Base-by-base conservation (phyloP, 1,284 basidiomycete species). In the Cutaneotrichosporon dermatis region DNA sequence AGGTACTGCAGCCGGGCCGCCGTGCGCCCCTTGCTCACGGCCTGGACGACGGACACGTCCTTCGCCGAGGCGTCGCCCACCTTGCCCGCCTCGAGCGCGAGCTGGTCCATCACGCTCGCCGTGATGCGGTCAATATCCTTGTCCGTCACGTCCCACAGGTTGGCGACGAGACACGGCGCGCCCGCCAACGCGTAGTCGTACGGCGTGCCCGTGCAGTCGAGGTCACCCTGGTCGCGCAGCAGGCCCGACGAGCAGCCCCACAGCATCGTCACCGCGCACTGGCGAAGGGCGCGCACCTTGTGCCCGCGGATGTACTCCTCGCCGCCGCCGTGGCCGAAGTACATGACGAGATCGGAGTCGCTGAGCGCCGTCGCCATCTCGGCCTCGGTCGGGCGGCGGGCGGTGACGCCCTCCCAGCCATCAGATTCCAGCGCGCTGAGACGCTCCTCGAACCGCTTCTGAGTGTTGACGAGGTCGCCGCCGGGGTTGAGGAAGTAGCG, bases 71-170 rank as follows among this genome's bases (percentile, higher is more conserved):
- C 12, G 44, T 70, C 59, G 42, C 58, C 48, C 7, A 54, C 11
- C 44, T 55, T 8, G 6, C 48, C 54, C 12, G 41, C 53, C 60
- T 79, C 83, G 51, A 97, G 79, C 3, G 82, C 80, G 7, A 96
- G 78, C 61, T 85, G 83, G 63, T 88, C 86, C 69, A 97, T 88
- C 6, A 97, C 92, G 0, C 85, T 81, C 66, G 89, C 86, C 6
- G 92, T 89, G 62, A 97, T 86, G 66, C 89, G 88, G 79, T 99
- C 95, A 65, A 98, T 93, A 74, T 99, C 95, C 52, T 88, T 85
- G 80, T 99, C 95, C 0, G 96, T 99, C 33, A 98, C 94, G 74
- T 99, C 95, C 95, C 96, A 99, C 13, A 99, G 79, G 72, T 95
- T 97, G 0, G 90, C 96, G 11, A 97, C 86, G 50, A 99, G 82